These are phyloP conservation scores for Mycosphaerella sp. DNA, from an alignment of 2,329 filamentous ascomycete genomes.

Conservation along the genomic window DNA sequence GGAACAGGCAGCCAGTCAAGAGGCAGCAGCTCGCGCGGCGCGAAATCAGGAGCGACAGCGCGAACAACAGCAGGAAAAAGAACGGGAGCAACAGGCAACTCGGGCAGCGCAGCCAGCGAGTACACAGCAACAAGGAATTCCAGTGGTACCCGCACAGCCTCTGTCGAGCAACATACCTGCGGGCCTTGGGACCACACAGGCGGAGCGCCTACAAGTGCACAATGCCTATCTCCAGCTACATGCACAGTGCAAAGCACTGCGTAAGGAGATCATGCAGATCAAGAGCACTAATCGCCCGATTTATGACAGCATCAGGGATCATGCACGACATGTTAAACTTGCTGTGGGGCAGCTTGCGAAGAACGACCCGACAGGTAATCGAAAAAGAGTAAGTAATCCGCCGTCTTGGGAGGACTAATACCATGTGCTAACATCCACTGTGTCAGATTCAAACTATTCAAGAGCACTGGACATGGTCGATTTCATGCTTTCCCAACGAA, in stretches of 20 bases:
- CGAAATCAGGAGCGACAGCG: constrained; percentile 2
- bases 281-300: constrained; percentile 33
- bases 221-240: constrained; percentile 15
- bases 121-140: not conserved
- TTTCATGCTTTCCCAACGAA: constrained; percentile 1
- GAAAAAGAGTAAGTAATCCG: constrained; percentile 9
- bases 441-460: constrained; percentile 6
- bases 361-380: constrained; percentile 6
- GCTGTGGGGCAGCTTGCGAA: constrained; percentile 37
- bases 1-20: constrained; percentile 7
- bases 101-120: not conserved
- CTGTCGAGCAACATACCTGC: not conserved
- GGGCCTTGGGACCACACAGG: constrained; percentile 5
- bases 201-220: constrained; percentile 11
- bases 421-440: not conserved
- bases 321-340: constrained; percentile 57
- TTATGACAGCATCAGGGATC: constrained; percentile 41
- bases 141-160: not conserved
- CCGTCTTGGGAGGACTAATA: not conserved
- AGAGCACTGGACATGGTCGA: constrained; percentile 12
- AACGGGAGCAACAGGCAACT: not conserved
- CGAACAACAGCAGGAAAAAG: not conserved
- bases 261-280: constrained; percentile 49
- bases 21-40: not conserved
- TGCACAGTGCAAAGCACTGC: constrained; percentile 54